Evolutionary conservation across 169 alveolate species (phyloP).

Genomic region (Eimeria maxima): DNA sequence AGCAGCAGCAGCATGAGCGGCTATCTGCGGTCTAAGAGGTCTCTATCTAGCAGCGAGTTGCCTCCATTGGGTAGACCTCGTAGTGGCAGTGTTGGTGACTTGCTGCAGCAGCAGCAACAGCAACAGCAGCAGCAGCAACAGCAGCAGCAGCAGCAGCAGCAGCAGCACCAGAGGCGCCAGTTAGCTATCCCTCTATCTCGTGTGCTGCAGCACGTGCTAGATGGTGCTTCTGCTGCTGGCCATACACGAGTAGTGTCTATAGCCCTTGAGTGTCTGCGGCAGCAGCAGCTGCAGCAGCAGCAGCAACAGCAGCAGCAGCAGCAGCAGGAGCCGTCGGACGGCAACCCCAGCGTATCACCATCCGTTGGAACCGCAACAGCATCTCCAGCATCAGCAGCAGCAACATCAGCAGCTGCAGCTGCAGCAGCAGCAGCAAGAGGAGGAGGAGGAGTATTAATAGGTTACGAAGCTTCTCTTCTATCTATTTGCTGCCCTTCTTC

Average conservation of each 20-base stretch:
- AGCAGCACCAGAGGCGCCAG: slow-evolving; percentile 62
- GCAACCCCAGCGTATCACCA: too few relatives aligned
- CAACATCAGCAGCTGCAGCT: slow-evolving; percentile 42
- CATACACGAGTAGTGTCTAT: neutral
- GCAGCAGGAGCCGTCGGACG: neutral
- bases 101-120: neutral
- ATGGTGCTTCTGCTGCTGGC: neutral
- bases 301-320: neutral
- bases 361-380: neutral
- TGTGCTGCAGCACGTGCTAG: slow-evolving; percentile 33
- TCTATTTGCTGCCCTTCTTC: slow-evolving; percentile 26
- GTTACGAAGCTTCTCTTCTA: slow-evolving; percentile 37
- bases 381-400: slow-evolving; percentile 30
- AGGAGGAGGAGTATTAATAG: neutral
- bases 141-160: slow-evolving; percentile 62
- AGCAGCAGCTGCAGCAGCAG: slow-evolving; percentile 23
- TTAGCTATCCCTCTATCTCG: slow-evolving; percentile 45
- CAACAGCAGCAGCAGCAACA: slow-evolving; percentile 41
- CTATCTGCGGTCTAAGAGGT: slow-evolving; percentile 18
- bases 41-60: slow-evolving; percentile 30
- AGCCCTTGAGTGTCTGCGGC: slow-evolving; percentile 13
- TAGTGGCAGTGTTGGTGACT: slow-evolving; percentile 4
- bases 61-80: neutral
- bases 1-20: neutral
- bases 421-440: slow-evolving; percentile 53